Evolutionary conservation across 192 early-diverging fungal species (phyloP), one percentile per base, ranked within the genome.

Genomic region (Rhizophlyctis rosea): DNA sequence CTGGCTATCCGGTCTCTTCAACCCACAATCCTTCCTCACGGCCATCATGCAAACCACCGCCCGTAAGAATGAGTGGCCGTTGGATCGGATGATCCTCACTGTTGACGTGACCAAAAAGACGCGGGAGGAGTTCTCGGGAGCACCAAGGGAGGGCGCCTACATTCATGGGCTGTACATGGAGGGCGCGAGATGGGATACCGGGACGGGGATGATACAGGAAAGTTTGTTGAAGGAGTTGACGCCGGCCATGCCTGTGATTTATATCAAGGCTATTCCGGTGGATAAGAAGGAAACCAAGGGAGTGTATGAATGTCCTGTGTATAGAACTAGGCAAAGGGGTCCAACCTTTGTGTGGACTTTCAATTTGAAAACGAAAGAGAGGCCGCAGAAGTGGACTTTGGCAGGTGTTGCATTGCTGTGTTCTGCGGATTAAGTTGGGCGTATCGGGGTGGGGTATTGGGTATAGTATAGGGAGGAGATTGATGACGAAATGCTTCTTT

Each of bases 11-110:
- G 84, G 84, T 2, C 64, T 86, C 13, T 86, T 86, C 66, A 85
- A 85, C 68, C 84, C 84, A n/a, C 84, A 86, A 65, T 86, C 84
- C 4, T 86, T 86, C 76, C 68, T 86, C 18, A 86, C 84, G 0
- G 84, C 84, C 36, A 82, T 86, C 70, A 86, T 86, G 84, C 84
- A 86, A 64, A 86, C 84, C 1, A 86, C 84, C 1, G 84, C 84
- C 18, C 67, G 84, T 35, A 85, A 85, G 69, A 81, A 72, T 55
- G 84, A 86, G 65, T 85, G 82, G 84, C 84, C 84, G 1, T 57
- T 86, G 13, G 84, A 86, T 61, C 67, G 82, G 13, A 85, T 86
- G 84, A 66, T 83, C 18, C 68, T 86, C 29, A 77, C 80, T 13
- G 84, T 86, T 0, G 84, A 86, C 57, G 83, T 86, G 7, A 85